phyloP scores from a whole-genome alignment of 164 flowering plant species.

The Litsea cubeba region DNA sequence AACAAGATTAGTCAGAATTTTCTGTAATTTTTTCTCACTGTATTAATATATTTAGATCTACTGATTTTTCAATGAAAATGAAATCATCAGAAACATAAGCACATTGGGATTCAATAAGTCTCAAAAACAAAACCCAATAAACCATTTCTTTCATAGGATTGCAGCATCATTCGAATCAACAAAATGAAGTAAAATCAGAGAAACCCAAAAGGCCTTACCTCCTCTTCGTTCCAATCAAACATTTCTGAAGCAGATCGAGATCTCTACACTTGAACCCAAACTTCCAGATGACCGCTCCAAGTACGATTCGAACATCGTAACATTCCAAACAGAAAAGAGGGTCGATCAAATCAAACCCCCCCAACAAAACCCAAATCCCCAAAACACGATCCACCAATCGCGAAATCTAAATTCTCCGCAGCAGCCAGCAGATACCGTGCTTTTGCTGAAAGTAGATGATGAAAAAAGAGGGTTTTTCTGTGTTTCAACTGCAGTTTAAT shows the following conservation, averaged over 20 bases:
- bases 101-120: too few species aligned
- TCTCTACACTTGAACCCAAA: slow-evolving; percentile 16
- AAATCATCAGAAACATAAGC: too few species aligned
- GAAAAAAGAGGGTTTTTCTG: background rate
- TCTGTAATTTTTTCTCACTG: too few species aligned
- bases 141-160: too few species aligned
- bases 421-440: too few species aligned
- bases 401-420: background rate
- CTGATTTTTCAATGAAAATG: too few species aligned
- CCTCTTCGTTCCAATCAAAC: slow-evolving; percentile 90
- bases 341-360: background rate
- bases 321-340: background rate
- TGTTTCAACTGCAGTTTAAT: background rate
- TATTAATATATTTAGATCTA: too few species aligned
- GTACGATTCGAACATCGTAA: slow-evolving; percentile 31
- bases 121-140: too few species aligned
- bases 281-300: slow-evolving; percentile 11
- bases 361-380: background rate
- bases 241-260: slow-evolving; percentile 31
- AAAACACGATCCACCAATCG: background rate
- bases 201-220: slow-evolving; percentile 30
- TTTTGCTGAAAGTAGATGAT: background rate
- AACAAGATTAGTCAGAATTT: too few species aligned
- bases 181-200: background rate
- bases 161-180: too few species aligned